Conservation (phyloP, 2,329 filamentous ascomycete species). For the Lasiodiplodia hormozganensis region DNA sequence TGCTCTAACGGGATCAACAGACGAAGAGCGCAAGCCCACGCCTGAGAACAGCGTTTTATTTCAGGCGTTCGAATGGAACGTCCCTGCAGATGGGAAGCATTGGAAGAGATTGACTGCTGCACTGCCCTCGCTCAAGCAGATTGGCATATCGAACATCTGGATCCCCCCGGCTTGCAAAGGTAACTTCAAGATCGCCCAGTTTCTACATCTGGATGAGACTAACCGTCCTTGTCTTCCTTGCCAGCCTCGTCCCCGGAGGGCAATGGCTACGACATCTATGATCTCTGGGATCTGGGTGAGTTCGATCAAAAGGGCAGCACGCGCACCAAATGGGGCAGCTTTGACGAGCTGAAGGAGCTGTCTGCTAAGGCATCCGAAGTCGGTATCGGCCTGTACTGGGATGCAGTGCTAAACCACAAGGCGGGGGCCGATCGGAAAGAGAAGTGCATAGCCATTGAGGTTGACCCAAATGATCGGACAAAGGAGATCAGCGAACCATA, state of each 20-base stretch:
- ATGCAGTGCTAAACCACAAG: slow-evolving; percentile 76
- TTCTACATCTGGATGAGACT: background rate
- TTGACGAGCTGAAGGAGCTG: slow-evolving; percentile 65
- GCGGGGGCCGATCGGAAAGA: slow-evolving; percentile 72
- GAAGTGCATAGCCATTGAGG: slow-evolving; percentile 67
- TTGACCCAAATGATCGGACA: slow-evolving; percentile 65
- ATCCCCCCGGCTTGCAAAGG: slow-evolving; percentile 77
- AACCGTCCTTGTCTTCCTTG: background rate
- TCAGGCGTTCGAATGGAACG: slow-evolving; percentile 77
- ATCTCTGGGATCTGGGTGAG: slow-evolving; percentile 72
- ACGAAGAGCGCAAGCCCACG: slow-evolving; percentile 24
- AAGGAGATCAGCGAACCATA: slow-evolving; percentile 61
- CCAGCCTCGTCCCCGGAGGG: slow-evolving; percentile 62
- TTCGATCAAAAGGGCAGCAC: slow-evolving; percentile 72
- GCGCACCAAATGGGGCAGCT: slow-evolving; percentile 73
- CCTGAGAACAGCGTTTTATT: slow-evolving; percentile 57
- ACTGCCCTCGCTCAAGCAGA: slow-evolving; percentile 61
- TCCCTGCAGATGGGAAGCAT: slow-evolving; percentile 64
- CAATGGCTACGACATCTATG: slow-evolving; percentile 70
- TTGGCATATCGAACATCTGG: slow-evolving; percentile 71
- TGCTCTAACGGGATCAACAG: background rate
- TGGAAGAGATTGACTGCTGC: slow-evolving; percentile 64
- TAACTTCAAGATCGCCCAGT: slow-evolving; percentile 22
- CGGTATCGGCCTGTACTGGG: slow-evolving; percentile 69
- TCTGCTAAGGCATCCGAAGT: slow-evolving; percentile 57